Conservation (phyloP, 306 rosid species). For the Prinsepia uniflora region DNA sequence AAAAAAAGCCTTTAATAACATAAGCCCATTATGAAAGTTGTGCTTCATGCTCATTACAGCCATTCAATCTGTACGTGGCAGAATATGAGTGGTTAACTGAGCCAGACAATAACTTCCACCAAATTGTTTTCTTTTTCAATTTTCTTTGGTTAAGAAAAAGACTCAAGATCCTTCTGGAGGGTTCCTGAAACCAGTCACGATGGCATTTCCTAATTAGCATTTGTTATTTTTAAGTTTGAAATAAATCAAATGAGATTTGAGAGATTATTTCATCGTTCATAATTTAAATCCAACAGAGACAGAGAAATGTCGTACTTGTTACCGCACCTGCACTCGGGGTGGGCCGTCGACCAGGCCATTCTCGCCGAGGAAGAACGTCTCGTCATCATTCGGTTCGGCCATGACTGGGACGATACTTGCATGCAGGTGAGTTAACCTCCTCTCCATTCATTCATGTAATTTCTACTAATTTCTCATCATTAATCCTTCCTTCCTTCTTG, state of each 20-base stretch:
- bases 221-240: not conserved
- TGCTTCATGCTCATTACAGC: not conserved
- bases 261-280: too few relatives aligned
- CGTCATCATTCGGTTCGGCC: conserved; percentile 69
- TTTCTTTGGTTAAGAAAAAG: not conserved
- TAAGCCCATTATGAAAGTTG: not conserved
- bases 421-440: conserved; percentile 50
- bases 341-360: conserved; percentile 91
- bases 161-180: not conserved
- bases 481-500: too few relatives aligned
- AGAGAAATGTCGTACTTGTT: conserved; percentile 66
- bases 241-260: not conserved
- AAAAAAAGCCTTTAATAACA: too few relatives aligned
- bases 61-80: not conserved
- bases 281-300: too few relatives aligned
- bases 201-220: too few relatives aligned
- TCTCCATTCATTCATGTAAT: not conserved
- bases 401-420: conserved; percentile 77
- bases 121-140: too few relatives aligned
- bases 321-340: conserved; percentile 84
- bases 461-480: too few relatives aligned
- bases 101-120: not conserved
- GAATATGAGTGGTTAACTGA: not conserved
- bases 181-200: not conserved
- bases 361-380: conserved; percentile 86